These are phyloP conservation scores for Alternaria conjuncta DNA, from an alignment of 2,329 filamentous ascomycete genomes.

Conservation along the genomic window DNA sequence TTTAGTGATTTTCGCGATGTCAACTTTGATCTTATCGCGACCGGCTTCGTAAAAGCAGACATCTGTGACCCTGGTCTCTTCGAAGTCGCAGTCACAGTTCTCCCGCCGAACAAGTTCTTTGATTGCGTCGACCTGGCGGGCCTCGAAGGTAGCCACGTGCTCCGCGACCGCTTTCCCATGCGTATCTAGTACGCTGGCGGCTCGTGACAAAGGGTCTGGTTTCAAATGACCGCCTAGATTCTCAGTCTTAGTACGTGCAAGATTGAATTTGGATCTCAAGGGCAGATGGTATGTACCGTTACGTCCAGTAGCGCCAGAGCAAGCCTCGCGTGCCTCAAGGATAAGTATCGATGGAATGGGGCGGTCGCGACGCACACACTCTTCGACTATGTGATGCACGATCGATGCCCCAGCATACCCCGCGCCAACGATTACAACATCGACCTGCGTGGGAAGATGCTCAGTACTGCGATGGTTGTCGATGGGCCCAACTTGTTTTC, in stretches of 20 bases:
- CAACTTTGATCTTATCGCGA: conserved; percentile 10
- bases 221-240: conserved; percentile 16
- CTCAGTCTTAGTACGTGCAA: background rate
- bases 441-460: background rate
- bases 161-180: conserved; percentile 16
- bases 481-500: conserved; percentile 7
- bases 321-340: conserved; percentile 59
- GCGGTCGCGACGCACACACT: background rate
- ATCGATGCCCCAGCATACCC: conserved; percentile 20
- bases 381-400: conserved; percentile 16
- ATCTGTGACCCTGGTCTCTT: conserved; percentile 17
- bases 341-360: conserved; percentile 20
- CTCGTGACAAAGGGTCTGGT: conserved; percentile 47
- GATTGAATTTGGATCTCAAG: background rate
- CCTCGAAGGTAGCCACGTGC: conserved; percentile 20
- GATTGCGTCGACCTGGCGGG: conserved; percentile 12
- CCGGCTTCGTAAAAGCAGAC: conserved; percentile 9
- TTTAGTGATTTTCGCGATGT: conserved; percentile 2
- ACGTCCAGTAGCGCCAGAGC: conserved; percentile 61
- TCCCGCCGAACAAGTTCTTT: conserved; percentile 16
- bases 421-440: conserved; percentile 20
- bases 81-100: conserved; percentile 17
- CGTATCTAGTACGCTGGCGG: conserved; percentile 12
- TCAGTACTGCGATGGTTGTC: conserved; percentile 20
- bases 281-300: conserved; percentile 52